Percentiles rank a stretch among this genome's conserved stretches.
phyloP scores from a whole-genome alignment of 78 protist species.

The Carpediemonas membranifera region DNA sequence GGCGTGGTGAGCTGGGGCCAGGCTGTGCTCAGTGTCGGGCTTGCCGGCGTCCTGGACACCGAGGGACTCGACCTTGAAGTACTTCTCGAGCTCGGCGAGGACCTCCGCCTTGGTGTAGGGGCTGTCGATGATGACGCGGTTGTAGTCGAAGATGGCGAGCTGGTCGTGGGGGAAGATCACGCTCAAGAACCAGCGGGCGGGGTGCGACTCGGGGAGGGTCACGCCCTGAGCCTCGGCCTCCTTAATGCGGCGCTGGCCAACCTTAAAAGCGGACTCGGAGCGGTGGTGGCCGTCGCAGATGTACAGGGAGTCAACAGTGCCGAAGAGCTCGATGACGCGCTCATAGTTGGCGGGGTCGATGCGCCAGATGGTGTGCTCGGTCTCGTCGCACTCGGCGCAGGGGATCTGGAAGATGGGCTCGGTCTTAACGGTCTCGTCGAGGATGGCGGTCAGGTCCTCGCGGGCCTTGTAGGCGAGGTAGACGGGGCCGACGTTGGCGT shows the following conservation, averaged over 20 bases:
- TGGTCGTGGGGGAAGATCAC: conserved; percentile 30
- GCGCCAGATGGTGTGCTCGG: conserved; percentile 18
- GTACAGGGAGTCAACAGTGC: conserved; percentile 5
- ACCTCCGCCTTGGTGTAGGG: not conserved
- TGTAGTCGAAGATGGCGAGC: conserved; percentile 24
- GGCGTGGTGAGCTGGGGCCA: too few species aligned
- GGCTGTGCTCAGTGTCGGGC: too few species aligned
- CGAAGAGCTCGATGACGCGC: not conserved
- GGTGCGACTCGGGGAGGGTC: not conserved
- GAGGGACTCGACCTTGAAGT: not conserved
- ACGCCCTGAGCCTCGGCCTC: conserved; percentile 9
- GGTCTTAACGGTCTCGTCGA: not conserved
- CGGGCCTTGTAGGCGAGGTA: conserved; percentile 1
- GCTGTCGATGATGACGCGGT: conserved; percentile 24
- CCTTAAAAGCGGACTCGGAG: conserved; percentile 12
- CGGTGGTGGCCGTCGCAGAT: conserved; percentile 38
- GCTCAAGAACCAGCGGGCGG: not conserved
- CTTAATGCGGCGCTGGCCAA: too few species aligned
- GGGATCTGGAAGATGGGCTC: not conserved
- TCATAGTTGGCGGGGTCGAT: not conserved
- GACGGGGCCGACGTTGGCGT: conserved; percentile 32
- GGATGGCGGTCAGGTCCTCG: not conserved
- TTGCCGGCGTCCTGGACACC: not conserved
- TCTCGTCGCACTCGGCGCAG: not conserved
- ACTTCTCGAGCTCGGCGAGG: not conserved